phyloP scores from a whole-genome alignment of 2,329 filamentous ascomycete species.

The Cladophialophora bantiana region DNA sequence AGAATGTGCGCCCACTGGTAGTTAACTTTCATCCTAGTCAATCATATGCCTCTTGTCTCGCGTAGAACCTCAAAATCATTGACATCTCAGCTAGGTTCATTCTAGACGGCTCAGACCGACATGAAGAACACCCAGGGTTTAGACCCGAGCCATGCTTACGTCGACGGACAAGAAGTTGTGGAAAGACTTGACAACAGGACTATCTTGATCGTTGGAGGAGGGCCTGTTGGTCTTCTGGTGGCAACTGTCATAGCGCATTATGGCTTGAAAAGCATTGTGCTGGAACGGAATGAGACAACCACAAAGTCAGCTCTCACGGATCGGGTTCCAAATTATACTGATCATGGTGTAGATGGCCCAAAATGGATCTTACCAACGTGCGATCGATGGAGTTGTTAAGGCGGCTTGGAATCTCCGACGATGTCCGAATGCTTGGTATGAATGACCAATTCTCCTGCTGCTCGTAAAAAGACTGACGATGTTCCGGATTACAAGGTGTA shows the following conservation, averaged over 20 bases:
- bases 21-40: no score
- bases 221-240: conserved; percentile 54
- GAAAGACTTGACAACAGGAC: background rate
- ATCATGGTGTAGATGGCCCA: conserved; percentile 44
- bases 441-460: background rate
- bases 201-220: conserved; percentile 56
- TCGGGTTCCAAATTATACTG: conserved; percentile 49
- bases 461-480: no score
- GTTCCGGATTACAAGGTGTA: background rate
- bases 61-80: no score
- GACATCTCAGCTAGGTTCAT: no score
- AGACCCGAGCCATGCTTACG: background rate
- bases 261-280: conserved; percentile 38
- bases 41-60: no score
- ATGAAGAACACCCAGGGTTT: no score
- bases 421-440: conserved; percentile 18
- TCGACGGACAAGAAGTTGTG: background rate
- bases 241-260: conserved; percentile 38
- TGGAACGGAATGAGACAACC: conserved; percentile 41
- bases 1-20: no score
- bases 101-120: no score
- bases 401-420: conserved; percentile 29
- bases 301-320: conserved; percentile 42
- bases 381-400: conserved; percentile 48
- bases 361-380: conserved; percentile 50